Evolutionary conservation across 1,139 yeast genomes (phyloP).

Genomic region (Yamadazyma conglobata): DNA sequence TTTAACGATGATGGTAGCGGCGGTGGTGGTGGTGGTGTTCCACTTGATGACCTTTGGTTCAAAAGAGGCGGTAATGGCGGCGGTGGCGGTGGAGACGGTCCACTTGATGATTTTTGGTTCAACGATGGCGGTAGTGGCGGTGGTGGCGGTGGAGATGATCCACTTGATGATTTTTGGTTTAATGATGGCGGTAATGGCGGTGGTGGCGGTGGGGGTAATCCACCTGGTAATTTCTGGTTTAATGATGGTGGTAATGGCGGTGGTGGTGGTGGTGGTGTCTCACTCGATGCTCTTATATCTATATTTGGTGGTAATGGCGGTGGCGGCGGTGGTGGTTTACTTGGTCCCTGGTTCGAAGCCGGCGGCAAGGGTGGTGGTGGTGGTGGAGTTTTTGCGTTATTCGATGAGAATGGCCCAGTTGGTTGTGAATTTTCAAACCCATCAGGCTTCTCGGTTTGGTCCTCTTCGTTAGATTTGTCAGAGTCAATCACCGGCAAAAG

Average conservation of each 20-base stretch:
- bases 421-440: too few relatives aligned
- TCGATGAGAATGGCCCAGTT: too few relatives aligned
- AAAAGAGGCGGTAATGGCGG: slow-evolving; percentile 22
- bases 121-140: slow-evolving; percentile 17
- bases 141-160: slow-evolving; percentile 21
- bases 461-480: too few relatives aligned
- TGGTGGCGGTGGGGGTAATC: slow-evolving; percentile 15
- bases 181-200: slow-evolving; percentile 23
- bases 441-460: too few relatives aligned
- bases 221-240: slow-evolving; percentile 7
- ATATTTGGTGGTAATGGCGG: slow-evolving; percentile 22
- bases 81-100: slow-evolving; percentile 23
- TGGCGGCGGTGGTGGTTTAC: slow-evolving; percentile 24
- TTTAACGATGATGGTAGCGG: slow-evolving; percentile 29
- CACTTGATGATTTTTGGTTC: not conserved
- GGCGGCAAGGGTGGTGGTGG: slow-evolving; percentile 29
- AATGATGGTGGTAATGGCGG: slow-evolving; percentile 31
- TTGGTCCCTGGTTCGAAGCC: slow-evolving; percentile 24
- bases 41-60: too few relatives aligned
- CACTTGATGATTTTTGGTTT: slow-evolving; percentile 19
- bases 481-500: too few relatives aligned
- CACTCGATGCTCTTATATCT: too few relatives aligned
- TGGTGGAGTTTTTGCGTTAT: too few relatives aligned
- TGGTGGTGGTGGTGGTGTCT: slow-evolving; percentile 26
- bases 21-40: slow-evolving; percentile 26